phyloP scores from a whole-genome alignment of 2,329 filamentous ascomycete species.

The Arachnomyces sp. region DNA sequence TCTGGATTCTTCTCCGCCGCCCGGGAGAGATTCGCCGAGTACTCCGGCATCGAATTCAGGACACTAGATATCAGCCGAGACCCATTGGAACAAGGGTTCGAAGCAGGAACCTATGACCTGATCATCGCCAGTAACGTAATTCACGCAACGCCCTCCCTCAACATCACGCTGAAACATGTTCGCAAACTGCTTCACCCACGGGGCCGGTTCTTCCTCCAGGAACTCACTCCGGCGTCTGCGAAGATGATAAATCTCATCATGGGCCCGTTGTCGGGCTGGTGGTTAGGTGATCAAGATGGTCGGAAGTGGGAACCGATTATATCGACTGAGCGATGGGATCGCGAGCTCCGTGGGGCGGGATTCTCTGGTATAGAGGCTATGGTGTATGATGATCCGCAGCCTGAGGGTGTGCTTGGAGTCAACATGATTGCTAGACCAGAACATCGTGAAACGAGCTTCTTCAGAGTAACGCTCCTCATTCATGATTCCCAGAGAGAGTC shows the following conservation, averaged over 20 bases:
- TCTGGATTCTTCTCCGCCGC: conserved; percentile 18
- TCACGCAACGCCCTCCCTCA: conserved; percentile 16
- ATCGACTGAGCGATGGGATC: conserved; percentile 15
- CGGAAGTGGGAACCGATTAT: conserved; percentile 7
- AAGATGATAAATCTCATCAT: conserved; percentile 12
- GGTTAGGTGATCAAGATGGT: conserved; percentile 9
- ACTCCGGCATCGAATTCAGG: conserved; percentile 13
- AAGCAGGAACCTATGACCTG: conserved; percentile 16
- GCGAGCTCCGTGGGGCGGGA: conserved; percentile 12
- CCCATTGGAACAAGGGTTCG: conserved; percentile 16
- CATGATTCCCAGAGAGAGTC: not conserved
- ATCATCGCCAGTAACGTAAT: conserved; percentile 18
- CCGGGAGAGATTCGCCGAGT: conserved; percentile 18
- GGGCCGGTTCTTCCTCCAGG: conserved; percentile 13
- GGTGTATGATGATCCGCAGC: conserved; percentile 6
- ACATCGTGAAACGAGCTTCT: not conserved
- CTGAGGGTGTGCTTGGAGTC: not conserved
- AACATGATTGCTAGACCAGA: not conserved
- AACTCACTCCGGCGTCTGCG: conserved; percentile 6
- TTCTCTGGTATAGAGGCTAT: conserved; percentile 16
- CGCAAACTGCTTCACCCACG: conserved; percentile 12
- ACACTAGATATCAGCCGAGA: conserved; percentile 15
- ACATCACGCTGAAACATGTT: conserved; percentile 12
- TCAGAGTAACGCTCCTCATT: not conserved
- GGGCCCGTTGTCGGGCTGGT: conserved; percentile 13